Conservation (phyloP, 1,139 yeast species). For the Candida gigantensis region DNA sequence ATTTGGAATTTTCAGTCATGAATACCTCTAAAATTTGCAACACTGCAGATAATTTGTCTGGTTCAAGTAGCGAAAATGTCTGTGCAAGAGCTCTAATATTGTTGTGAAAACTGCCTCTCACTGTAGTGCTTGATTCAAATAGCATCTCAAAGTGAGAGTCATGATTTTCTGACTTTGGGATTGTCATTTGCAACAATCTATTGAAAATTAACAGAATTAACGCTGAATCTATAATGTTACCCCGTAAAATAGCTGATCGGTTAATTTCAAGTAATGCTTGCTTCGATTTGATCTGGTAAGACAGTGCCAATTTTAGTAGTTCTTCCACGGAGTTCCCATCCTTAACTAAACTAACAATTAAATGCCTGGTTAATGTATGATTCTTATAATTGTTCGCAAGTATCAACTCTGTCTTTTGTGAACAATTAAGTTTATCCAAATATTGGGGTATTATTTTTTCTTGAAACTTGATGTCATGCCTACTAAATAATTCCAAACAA, state of each 20-base stretch:
- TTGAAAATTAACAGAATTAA: slow-evolving; percentile 8
- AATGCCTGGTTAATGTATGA: slow-evolving; percentile 1
- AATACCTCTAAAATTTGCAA: slow-evolving; percentile 18
- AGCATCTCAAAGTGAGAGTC: slow-evolving; percentile 15
- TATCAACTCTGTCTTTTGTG: slow-evolving; percentile 5
- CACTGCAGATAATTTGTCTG: slow-evolving; percentile 17
- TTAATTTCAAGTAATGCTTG: slow-evolving; percentile 14
- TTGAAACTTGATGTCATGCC: neutral
- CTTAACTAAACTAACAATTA: slow-evolving; percentile 6
- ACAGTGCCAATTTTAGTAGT: neutral
- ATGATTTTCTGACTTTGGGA: slow-evolving; percentile 5
- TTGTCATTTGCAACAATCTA: slow-evolving; percentile 5
- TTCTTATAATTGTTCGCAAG: neutral
- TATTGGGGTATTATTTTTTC: neutral
- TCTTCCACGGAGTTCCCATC: neutral
- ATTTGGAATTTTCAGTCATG: slow-evolving; percentile 15
- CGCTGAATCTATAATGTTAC: slow-evolving; percentile 7
- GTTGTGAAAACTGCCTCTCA: slow-evolving; percentile 25
- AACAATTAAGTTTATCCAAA: neutral
- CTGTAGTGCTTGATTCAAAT: slow-evolving; percentile 10
- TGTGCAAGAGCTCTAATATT: slow-evolving; percentile 32
- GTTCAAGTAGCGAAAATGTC: slow-evolving; percentile 26
- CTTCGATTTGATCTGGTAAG: slow-evolving; percentile 4
- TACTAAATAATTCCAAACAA: neutral
- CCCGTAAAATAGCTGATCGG: slow-evolving; percentile 11